phyloP scores from a whole-genome alignment of 2,329 filamentous ascomycete species.

The Hypoxylon sp. region DNA sequence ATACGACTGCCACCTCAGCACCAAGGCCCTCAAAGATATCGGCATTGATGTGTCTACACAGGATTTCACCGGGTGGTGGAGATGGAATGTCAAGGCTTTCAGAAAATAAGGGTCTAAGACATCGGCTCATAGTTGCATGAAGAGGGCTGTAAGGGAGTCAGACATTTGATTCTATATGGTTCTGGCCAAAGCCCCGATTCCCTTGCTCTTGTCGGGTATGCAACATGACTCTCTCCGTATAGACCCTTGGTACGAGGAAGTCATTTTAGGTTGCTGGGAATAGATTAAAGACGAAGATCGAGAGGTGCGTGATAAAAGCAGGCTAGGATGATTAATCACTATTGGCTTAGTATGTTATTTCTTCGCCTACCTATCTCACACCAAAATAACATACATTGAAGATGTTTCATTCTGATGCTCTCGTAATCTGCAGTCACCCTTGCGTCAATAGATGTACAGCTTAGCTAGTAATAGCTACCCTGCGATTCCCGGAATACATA shows the following conservation, averaged over 20 bases:
- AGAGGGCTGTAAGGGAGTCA: slow-evolving; percentile 31
- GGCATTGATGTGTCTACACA: slow-evolving; percentile 81
- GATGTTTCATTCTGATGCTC: slow-evolving; percentile 20
- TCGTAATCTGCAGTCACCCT: slow-evolving; percentile 7
- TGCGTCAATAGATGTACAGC: slow-evolving; percentile 3
- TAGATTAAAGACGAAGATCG: background rate
- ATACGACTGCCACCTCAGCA: slow-evolving; percentile 91
- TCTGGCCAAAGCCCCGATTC: slow-evolving; percentile 22
- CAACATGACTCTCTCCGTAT: slow-evolving; percentile 8
- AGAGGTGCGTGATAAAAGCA: background rate
- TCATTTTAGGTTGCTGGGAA: background rate
- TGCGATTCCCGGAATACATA: background rate
- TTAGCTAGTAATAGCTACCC: background rate
- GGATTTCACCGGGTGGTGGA: slow-evolving; percentile 88
- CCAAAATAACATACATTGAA: slow-evolving; percentile 1
- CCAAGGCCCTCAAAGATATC: slow-evolving; percentile 77
- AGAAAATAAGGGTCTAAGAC: slow-evolving; percentile 61
- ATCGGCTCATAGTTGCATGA: slow-evolving; percentile 25
- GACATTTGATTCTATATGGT: slow-evolving; percentile 6
- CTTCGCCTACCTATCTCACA: background rate
- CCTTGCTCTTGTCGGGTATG: background rate
- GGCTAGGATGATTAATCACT: background rate
- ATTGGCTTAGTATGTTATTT: background rate
- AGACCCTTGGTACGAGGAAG: slow-evolving; percentile 1
- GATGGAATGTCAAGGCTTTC: slow-evolving; percentile 72